A percentile compares a stretch with the other conserved stretches of the same genome.
Evolutionary conservation across 176 grass and related monocot genomes (phyloP).

Genomic region (Lolium rigidum): DNA sequence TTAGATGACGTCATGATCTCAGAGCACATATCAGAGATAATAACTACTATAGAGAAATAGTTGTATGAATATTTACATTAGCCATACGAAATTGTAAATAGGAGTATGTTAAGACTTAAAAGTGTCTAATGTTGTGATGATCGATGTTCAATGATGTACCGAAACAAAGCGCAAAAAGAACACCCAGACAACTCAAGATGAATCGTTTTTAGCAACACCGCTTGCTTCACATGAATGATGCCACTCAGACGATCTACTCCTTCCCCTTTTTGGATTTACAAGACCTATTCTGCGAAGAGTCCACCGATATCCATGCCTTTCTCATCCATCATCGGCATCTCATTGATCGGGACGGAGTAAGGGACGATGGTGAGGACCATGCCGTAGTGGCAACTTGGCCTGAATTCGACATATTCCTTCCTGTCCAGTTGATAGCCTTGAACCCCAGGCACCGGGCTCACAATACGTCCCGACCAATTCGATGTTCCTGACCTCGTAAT

Average conservation of each 20-base stretch:
- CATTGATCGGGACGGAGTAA: background rate
- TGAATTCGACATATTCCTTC: background rate
- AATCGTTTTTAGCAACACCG: too few relatives aligned
- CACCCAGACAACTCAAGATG: too few relatives aligned
- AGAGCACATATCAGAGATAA: too few relatives aligned
- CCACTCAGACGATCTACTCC: background rate
- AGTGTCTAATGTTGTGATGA: too few relatives aligned
- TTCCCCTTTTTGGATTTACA: background rate
- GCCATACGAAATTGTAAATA: too few relatives aligned
- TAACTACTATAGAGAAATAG: too few relatives aligned
- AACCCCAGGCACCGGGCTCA: background rate
- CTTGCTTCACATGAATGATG: too few relatives aligned
- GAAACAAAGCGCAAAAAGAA: too few relatives aligned
- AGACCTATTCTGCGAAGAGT: background rate
- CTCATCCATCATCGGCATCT: background rate
- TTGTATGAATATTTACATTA: too few relatives aligned
- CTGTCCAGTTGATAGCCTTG: background rate
- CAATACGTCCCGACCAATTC: background rate
- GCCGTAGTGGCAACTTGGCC: conserved; percentile 40
- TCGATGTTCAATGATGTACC: too few relatives aligned
- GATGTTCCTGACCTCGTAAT: conserved; percentile 24
- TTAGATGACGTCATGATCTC: too few relatives aligned
- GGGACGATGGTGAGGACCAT: conserved; percentile 44
- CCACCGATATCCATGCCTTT: background rate
- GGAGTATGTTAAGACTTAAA: too few relatives aligned